Conservation (phyloP, 192 early-diverging fungal species). For the Mortierella claussenii region DNA sequence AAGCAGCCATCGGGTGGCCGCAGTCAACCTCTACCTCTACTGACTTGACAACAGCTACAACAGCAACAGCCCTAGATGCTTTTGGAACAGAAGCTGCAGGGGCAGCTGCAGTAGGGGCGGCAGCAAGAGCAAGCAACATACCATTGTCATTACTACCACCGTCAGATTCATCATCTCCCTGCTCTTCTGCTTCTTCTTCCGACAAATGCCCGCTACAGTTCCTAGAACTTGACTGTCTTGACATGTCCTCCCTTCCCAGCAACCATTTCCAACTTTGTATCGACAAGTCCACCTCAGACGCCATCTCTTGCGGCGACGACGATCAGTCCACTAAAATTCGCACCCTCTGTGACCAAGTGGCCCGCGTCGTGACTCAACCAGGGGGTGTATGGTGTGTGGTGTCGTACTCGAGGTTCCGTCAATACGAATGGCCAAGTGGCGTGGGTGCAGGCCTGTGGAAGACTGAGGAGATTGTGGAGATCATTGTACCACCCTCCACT, state of each 20-base stretch:
- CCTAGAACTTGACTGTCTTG: constrained; percentile 36
- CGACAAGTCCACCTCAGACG: constrained; percentile 41
- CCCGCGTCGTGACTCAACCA: constrained; percentile 12
- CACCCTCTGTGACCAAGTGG: constrained; percentile 28
- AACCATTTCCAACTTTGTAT: constrained; percentile 16
- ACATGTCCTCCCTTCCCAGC: constrained; percentile 18
- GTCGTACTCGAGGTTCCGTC: constrained; percentile 34
- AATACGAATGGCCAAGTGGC: constrained; percentile 29
- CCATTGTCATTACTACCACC: not conserved
- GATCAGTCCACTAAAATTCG: constrained; percentile 26
- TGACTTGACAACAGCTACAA: not conserved
- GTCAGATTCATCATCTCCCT: not conserved
- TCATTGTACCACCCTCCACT: constrained; percentile 3
- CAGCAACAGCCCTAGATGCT: not conserved
- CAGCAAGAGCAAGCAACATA: too few species aligned
- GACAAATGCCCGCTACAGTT: constrained; percentile 23
- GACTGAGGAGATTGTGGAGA: constrained; percentile 24
- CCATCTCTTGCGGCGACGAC: constrained; percentile 37
- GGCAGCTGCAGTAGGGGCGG: not conserved
- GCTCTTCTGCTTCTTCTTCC: not conserved
- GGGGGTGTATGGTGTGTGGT: constrained; percentile 31
- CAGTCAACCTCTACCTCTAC: not conserved
- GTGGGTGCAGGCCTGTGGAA: constrained; percentile 18
- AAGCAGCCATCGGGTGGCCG: constrained; percentile 23
- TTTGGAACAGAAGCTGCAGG: not conserved